phyloP scores from a whole-genome alignment of 345 rosid species.

The Hibiscus tridactylites region DNA sequence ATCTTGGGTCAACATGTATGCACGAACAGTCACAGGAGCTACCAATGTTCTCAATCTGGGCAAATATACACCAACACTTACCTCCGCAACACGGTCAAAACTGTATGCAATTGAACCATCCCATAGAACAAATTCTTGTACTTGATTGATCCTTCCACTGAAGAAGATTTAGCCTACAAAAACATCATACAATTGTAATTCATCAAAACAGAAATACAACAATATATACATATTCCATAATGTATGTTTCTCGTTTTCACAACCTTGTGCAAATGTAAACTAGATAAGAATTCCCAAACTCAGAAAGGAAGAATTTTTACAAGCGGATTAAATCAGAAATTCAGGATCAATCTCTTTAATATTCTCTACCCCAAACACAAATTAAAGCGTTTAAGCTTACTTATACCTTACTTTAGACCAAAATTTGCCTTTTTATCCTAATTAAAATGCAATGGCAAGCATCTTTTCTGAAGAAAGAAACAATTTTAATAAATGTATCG shows the following conservation, averaged over 20 bases:
- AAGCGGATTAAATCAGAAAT: neutral
- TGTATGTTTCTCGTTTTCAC: neutral
- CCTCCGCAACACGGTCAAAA: slow-evolving; percentile 65
- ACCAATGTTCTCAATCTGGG: slow-evolving; percentile 58
- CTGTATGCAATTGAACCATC: slow-evolving; percentile 76
- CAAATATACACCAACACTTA: slow-evolving; percentile 63
- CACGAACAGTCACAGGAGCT: slow-evolving; percentile 59
- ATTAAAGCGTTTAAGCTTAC: too few relatives aligned
- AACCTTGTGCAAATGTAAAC: neutral
- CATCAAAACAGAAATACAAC: neutral
- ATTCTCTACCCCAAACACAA: neutral
- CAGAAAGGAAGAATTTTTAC: neutral
- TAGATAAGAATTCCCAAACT: slow-evolving; percentile 1
- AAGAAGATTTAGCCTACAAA: slow-evolving; percentile 71
- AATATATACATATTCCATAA: neutral
- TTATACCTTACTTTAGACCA: neutral
- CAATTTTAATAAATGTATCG: neutral
- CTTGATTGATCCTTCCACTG: slow-evolving; percentile 71
- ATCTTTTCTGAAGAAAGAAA: neutral
- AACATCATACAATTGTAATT: slow-evolving; percentile 12
- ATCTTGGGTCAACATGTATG: slow-evolving; percentile 73
- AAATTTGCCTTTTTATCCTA: neutral
- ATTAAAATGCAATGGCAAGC: neutral
- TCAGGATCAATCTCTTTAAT: neutral
- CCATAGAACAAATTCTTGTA: slow-evolving; percentile 81